A percentile compares a stretch with the other conserved stretches of the same genome.
phyloP scores from a whole-genome alignment of 2,329 filamentous ascomycete genomes.

The Chaetomium sp. region DNA sequence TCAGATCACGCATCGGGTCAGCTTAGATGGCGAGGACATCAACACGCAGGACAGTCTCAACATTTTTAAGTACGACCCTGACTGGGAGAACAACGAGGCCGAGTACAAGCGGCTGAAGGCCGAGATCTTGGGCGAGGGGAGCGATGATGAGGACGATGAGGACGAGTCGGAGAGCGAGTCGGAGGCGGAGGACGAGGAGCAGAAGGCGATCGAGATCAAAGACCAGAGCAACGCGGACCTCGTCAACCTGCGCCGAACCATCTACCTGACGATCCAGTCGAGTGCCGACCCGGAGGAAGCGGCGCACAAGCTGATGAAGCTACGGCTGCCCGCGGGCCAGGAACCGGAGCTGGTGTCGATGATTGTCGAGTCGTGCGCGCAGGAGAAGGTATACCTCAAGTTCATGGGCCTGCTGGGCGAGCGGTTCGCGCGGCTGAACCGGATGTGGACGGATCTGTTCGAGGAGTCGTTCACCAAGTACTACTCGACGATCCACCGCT shows the following conservation, averaged over 20 bases:
- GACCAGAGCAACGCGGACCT: constrained; percentile 95
- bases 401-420: constrained; percentile 95
- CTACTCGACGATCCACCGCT: constrained; percentile 95
- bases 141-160: constrained; percentile 68
- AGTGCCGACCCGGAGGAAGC: constrained; percentile 95
- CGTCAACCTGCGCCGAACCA: constrained; percentile 85
- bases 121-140: constrained; percentile 91
- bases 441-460: constrained; percentile 89
- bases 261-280: constrained; percentile 97
- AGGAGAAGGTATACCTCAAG: constrained; percentile 95
- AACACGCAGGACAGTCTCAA: constrained; percentile 84
- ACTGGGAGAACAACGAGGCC: constrained; percentile 87
- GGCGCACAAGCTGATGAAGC: constrained; percentile 93
- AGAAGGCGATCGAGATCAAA: constrained; percentile 88
- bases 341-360: constrained; percentile 91
- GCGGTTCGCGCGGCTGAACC: constrained; percentile 91
- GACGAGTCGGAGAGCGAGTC: constrained; percentile 62
- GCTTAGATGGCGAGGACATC: constrained; percentile 69
- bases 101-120: constrained; percentile 86
- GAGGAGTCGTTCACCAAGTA: constrained; percentile 86
- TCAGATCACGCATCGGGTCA: constrained; percentile 84
- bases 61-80: constrained; percentile 86
- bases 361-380: constrained; percentile 94
- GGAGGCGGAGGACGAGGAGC: constrained; percentile 66
- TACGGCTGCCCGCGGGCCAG: constrained; percentile 78